Percentiles rank a stretch among this genome's conserved stretches.
Conservation (phyloP, 2,329 filamentous ascomycete genomes). For the Botrytis porri region DNA sequence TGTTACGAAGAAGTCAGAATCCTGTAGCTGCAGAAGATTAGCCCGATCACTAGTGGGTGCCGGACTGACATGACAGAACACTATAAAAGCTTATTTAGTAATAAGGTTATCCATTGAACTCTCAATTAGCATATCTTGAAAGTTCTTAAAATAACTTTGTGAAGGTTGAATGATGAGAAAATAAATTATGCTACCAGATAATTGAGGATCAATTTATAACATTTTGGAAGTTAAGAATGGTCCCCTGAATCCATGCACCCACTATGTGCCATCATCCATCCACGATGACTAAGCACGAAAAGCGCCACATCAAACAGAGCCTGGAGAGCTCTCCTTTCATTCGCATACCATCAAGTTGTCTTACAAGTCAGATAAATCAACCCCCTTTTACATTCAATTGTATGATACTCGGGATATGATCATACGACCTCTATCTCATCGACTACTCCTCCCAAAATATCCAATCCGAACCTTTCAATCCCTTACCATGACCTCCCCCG, state of each 20-base stretch:
- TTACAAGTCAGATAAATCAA: background rate
- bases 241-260: background rate
- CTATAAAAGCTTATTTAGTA: too few species aligned
- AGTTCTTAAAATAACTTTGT: rapidly evolving
- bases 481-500: conserved; percentile 3
- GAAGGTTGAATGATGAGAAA: rapidly evolving
- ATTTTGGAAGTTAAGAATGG: background rate
- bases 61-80: background rate
- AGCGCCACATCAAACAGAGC: background rate
- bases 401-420: background rate
- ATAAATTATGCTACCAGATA: rapidly evolving
- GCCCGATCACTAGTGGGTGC: background rate
- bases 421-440: background rate
- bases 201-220: background rate
- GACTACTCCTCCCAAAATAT: background rate
- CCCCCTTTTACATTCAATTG: background rate
- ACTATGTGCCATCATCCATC: background rate
- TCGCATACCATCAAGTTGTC: background rate
- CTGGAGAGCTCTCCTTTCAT: background rate
- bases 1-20: background rate
- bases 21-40: background rate
- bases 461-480: background rate
- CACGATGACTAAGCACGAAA: conserved; percentile 4
- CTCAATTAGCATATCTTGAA: background rate
- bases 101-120: too few species aligned